Evolutionary conservation across 2,329 filamentous ascomycete genomes (phyloP).

Genomic region (Graphilbum sp.): DNA sequence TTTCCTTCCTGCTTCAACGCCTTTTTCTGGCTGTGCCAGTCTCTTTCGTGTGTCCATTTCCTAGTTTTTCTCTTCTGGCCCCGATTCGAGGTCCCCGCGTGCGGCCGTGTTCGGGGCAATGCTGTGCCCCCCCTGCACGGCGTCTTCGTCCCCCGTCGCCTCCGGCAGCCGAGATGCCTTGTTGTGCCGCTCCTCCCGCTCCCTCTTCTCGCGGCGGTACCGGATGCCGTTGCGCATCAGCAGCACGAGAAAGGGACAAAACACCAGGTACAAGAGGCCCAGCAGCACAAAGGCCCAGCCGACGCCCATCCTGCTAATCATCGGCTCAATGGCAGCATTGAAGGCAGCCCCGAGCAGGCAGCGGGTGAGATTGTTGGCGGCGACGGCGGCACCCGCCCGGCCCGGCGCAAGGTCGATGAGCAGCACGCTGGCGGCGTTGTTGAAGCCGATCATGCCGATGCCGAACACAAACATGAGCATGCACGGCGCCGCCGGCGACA

Average conservation of each 20-base stretch:
- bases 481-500: conserved; percentile 28
- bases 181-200: conserved; percentile 10
- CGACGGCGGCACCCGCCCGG: conserved; percentile 35
- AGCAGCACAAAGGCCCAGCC: conserved; percentile 36
- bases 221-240: conserved; percentile 24
- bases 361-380: conserved; percentile 37
- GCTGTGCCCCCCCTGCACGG: background rate
- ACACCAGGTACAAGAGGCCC: conserved; percentile 23
- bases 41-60: no score
- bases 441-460: conserved; percentile 34
- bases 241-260: conserved; percentile 22
- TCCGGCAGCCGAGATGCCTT: background rate
- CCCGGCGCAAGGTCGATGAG: conserved; percentile 39
- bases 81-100: no score
- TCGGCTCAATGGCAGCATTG: conserved; percentile 32
- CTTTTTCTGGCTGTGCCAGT: no score
- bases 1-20: no score
- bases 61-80: no score
- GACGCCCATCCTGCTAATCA: conserved; percentile 32
- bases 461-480: conserved; percentile 30
- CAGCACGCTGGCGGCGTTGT: conserved; percentile 33
- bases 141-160: background rate
- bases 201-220: conserved; percentile 23
- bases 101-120: background rate
- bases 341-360: conserved; percentile 38